A percentile compares a stretch with the other conserved stretches of the same genome.
phyloP scores from a whole-genome alignment of 257 asterid species.

The Ophiorrhiza pumila region DNA sequence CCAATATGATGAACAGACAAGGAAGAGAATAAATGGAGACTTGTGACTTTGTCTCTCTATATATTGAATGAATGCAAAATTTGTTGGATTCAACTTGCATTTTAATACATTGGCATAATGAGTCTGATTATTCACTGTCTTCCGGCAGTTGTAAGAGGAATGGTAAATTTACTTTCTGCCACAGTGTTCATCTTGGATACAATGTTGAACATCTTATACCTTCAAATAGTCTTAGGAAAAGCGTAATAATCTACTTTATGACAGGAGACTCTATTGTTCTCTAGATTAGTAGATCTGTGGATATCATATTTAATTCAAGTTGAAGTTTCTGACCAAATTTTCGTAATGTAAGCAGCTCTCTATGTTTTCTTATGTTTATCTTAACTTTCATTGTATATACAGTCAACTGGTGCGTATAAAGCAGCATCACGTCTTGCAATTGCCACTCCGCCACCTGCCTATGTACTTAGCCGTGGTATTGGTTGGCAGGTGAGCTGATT shows the following conservation, averaged over 20 bases:
- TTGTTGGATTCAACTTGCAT: background rate
- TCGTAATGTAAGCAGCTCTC: background rate
- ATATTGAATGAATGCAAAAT: too few species aligned
- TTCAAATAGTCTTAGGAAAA: background rate
- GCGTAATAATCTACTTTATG: background rate
- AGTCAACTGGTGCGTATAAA: conserved; percentile 94
- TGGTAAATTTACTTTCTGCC: background rate
- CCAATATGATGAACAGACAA: background rate
- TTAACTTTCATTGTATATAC: conserved; percentile 29
- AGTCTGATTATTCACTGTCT: background rate
- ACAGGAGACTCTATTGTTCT: background rate
- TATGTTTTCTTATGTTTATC: background rate
- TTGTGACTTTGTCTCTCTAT: background rate
- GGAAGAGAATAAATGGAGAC: background rate
- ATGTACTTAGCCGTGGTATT: conserved; percentile 95
- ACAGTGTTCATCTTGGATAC: background rate
- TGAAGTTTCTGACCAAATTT: background rate
- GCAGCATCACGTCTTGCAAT: conserved; percentile 99
- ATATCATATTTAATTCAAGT: background rate
- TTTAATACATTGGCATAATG: background rate
- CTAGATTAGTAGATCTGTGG: background rate
- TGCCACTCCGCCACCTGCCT: conserved; percentile 99
- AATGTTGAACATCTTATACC: background rate
- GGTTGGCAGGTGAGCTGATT: conserved; percentile 85
- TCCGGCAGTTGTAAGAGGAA: background rate